These are phyloP conservation scores for Termitomyces sp. DNA, from an alignment of 768 basidiomycete genomes.

Conservation along the genomic window DNA sequence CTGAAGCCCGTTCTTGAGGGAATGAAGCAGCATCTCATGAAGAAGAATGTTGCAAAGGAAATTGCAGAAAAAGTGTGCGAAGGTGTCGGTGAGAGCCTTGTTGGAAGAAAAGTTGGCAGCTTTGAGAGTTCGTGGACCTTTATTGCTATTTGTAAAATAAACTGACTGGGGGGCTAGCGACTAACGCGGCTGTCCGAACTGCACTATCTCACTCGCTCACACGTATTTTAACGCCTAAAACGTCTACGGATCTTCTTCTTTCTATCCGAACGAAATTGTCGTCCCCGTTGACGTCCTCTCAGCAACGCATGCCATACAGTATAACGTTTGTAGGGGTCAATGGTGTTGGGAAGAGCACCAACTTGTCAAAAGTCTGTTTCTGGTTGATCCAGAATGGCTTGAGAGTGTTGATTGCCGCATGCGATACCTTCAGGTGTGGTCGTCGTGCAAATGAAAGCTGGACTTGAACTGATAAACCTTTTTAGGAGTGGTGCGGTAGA, in stretches of 20 bases:
- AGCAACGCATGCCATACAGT: constrained; percentile 82
- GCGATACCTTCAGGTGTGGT: constrained; percentile 90
- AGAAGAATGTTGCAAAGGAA: constrained; percentile 96
- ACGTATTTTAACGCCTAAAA: constrained; percentile 92
- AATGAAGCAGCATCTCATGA: constrained; percentile 98
- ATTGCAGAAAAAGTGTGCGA: constrained; percentile 95
- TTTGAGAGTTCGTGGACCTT: constrained; percentile 69
- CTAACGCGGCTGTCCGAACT: constrained; percentile 76
- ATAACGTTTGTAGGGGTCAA: constrained; percentile 98
- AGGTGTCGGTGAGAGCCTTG: constrained; percentile 83
- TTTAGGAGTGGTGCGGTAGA: constrained; percentile 92
- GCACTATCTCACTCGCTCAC: constrained; percentile 88
- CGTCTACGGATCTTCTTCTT: constrained; percentile 92
- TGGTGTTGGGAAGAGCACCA: constrained; percentile 98
- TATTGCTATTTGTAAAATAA: constrained; percentile 9
- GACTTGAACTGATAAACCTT: background rate
- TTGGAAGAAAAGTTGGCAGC: constrained; percentile 88
- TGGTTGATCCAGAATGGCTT: constrained; percentile 97
- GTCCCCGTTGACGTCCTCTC: constrained; percentile 67
- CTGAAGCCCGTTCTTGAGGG: constrained; percentile 83
- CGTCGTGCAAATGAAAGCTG: background rate
- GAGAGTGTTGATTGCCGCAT: constrained; percentile 93
- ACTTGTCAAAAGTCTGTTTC: constrained; percentile 96
- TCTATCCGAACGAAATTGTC: constrained; percentile 89
- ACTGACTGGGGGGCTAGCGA: constrained; percentile 46